Base-by-base conservation (phyloP, 495 filamentous ascomycete species). In the Extremus antarcticus region DNA sequence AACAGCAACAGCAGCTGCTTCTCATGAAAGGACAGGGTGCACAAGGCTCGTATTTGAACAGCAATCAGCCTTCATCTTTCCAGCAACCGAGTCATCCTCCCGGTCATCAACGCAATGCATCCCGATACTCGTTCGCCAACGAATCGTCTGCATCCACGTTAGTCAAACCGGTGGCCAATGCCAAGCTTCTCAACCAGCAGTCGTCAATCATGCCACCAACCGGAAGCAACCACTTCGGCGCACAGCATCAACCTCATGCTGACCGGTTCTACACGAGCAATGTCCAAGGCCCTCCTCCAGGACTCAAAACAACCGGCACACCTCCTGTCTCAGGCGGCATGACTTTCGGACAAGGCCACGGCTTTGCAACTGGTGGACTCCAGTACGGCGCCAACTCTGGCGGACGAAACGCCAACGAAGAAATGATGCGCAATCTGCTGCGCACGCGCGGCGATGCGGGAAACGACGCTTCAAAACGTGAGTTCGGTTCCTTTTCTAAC, bases 231-330 rank as follows among this genome's bases (percentile, higher is more conserved):
- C 66, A 66, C 39, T 67, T 66, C 59, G 64, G 67, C 32, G 82
- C 66, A 67, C 86, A 74, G 70, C 79, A 62, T 66, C 82, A 67
- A 68, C 73, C 60, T 66, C 67, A 75, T 11, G 75, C 74, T 55
- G 75, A 70, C 58, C 83, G 82, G 60, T 83, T 80, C 63, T 88
- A 82, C 64, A 74, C 76, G 45, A 74, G 73, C 13, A 78, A 80
- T 16, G 86, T 95, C 51, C 88, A 92, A 64, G 90, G 90, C 2
- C 92, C 92, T 16, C 94, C 94, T 47, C 94, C 94, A 1, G 94
- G 94, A 1, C 77, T 99, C 51, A 97, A 99, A 73, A 89, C 90
- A 2, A 86, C 88, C 1, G 89, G 89, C 25, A 95, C 90, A 11
- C 91, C 92, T 47, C 92, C 92, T 3, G 85, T 87, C 55, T 82